These are phyloP conservation scores for Botrytis hyacinthi DNA, from an alignment of 2,329 filamentous ascomycete genomes.

Conservation along the genomic window DNA sequence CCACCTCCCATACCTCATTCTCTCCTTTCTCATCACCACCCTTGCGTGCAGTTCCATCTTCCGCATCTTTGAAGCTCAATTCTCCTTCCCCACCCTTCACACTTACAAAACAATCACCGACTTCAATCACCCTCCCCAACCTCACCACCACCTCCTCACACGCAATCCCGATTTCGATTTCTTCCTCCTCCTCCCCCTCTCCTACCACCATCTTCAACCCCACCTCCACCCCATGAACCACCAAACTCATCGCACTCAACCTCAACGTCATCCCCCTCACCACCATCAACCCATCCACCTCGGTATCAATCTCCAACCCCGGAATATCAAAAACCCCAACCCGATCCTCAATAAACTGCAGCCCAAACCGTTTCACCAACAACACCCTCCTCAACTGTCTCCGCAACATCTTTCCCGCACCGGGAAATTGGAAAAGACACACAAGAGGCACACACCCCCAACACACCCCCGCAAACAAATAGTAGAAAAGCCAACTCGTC, in stretches of 20 bases:
- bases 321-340: conserved; percentile 45
- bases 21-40: conserved; percentile 38
- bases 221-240: conserved; percentile 53
- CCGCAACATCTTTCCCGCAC: conserved; percentile 30
- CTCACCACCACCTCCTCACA: conserved; percentile 48
- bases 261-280: conserved; percentile 52
- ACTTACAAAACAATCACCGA: conserved; percentile 54
- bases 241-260: conserved; percentile 48
- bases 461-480: conserved; percentile 43
- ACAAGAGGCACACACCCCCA: conserved; percentile 45
- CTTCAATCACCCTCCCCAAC: conserved; percentile 50
- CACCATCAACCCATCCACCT: conserved; percentile 52
- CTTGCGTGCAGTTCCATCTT: not conserved
- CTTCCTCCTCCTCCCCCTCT: conserved; percentile 47
- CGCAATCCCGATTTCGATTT: conserved; percentile 53
- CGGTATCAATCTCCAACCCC: conserved; percentile 53
- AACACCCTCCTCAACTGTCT: conserved; percentile 39
- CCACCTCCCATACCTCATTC: conserved; percentile 44
- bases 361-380: conserved; percentile 36
- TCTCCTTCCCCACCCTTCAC: conserved; percentile 45
- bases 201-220: conserved; percentile 52
- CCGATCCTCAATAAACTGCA: conserved; percentile 51
- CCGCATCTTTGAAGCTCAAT: conserved; percentile 26
- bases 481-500: conserved; percentile 53
- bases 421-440: conserved; percentile 47